Base-by-base conservation (phyloP, 805 yeast species). In the Ascoidea rubescens region DNA sequence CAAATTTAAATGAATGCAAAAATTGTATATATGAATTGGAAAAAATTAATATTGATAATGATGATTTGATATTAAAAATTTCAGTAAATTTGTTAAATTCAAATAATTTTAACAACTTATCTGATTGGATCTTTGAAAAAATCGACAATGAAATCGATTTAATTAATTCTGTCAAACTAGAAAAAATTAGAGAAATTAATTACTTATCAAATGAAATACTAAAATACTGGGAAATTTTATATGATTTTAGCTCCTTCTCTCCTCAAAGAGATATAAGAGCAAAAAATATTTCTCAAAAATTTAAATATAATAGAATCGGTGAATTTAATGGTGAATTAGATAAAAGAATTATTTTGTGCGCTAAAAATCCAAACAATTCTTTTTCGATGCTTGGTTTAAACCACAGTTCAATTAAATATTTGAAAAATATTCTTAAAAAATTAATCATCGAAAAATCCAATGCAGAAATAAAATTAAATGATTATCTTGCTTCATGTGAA, bases 401-500 rank as follows among this genome's bases (percentile, higher is more conserved):
- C 14, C 16, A 46, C 5, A 28, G 31, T 30, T 48, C 51, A 17
- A 58, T 72, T 16, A 52, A 59, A 5, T 63, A 61, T 28, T 63
- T 72, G 50, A 52, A 62, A 5, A 63, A 66, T 12, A 55, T 71
- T 4, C 61, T 72, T 8, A 59, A 61, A 10, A 58, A 57, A 47
- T 64, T 68, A 46, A 64, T 58, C 51, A 67, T 58, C 17, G 59
- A 65, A 48, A 68, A 64, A 50, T 73, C 67, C 56, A 63, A 60
- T 60, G 71, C 69, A 57, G 64, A 60, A 52, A 59, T 60, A 44
- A 53, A 21, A 17, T 57, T 56, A 6, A 48, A 56, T 58, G 53
- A 65, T 7, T 64, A 68, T 37, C 54, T 67, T 5, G 54, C 60
- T 2, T 69, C 73, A 16, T 81, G 87, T 58, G 59, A 64, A 12